Base-by-base conservation (phyloP, 2,329 filamentous ascomycete genomes). In the Clonostachys solani region DNA sequence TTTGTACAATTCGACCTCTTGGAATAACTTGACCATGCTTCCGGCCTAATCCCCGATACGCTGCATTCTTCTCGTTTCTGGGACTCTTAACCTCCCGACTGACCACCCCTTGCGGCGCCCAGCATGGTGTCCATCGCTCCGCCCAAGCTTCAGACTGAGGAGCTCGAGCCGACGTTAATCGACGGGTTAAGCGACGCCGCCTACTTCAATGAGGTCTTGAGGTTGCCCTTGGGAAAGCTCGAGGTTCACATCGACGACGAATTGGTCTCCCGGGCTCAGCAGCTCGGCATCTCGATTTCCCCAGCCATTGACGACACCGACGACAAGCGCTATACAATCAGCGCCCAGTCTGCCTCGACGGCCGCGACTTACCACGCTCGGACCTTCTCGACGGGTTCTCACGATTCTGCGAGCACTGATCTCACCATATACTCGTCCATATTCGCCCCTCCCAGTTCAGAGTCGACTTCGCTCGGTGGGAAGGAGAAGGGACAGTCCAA, bases 401-500 rank as follows among this genome's bases (percentile, higher is more conserved):
- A 62, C 6, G 66, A 56, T 8, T 72, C 74, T 6, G 59, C 64
- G 5, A 68, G 62, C 50, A 71, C 71, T 6, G 60, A 62, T 29
- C 51, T 71, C 23, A 75, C 73, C 2, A 67, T 69, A 17, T 64
- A 67, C 45, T 74, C 73, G 1, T 74, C 71, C 43, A 58, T 68
- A 17, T 65, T 64, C 45, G 62, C 42, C 57, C 8, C 56, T 54
- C 4, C 48, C 53, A 4, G 50, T 36, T 52, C 56, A 6, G 51
- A 56, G 33, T 43, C 18, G 19, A 37, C 33, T 37, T 42, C 47
- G 10, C 44, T 40, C 33, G 40, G 40, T 29, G 44, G 44, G 50
- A 49, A 29, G 49, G 53, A 44, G 47, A 57, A 60, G 38, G 52
- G 55, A 47, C 64, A 58, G 49, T 56, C 54, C 47, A 69, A 66